Evolutionary conservation across 179 eudicot species (phyloP).

Genomic region (Carnegiea gigantea): DNA sequence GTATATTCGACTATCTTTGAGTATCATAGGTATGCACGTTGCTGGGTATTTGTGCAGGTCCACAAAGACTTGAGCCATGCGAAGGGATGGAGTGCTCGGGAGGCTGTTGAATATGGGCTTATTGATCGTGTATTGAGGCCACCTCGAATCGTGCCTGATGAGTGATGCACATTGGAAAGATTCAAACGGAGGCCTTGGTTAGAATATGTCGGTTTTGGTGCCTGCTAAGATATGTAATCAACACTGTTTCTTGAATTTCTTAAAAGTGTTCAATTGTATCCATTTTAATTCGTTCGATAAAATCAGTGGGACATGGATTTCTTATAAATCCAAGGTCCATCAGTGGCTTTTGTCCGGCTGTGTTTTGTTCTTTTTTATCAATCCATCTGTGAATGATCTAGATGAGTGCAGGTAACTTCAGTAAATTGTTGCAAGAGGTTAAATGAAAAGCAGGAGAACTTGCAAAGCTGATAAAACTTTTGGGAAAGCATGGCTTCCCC

Average conservation of each 20-base stretch:
- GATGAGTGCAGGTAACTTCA: no score
- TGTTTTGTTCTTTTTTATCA: no score
- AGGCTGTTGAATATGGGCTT: constrained; percentile 84
- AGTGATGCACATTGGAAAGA: constrained; percentile 52
- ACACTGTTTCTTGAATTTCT: constrained; percentile 5
- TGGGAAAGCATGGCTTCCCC: no score
- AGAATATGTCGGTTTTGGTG: constrained; percentile 24
- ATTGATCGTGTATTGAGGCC: constrained; percentile 77
- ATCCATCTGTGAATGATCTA: background rate
- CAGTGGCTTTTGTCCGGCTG: background rate
- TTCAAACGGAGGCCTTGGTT: constrained; percentile 69
- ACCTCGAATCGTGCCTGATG: constrained; percentile 49
- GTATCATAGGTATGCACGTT: constrained; percentile 3
- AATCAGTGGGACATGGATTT: background rate
- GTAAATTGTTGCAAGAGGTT: no score
- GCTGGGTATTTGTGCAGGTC: constrained; percentile 47
- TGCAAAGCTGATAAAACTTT: no score
- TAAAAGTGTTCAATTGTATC: constrained; percentile 8
- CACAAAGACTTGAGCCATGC: constrained; percentile 59
- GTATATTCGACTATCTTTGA: background rate
- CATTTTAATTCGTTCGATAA: constrained; percentile 14
- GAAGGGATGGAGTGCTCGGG: constrained; percentile 69
- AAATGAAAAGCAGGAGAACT: no score
- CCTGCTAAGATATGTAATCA: constrained; percentile 15
- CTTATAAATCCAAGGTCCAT: constrained; percentile 3